These are phyloP conservation scores for Achaetomiella virescens DNA, from an alignment of 495 filamentous ascomycete genomes.

Conservation along the genomic window DNA sequence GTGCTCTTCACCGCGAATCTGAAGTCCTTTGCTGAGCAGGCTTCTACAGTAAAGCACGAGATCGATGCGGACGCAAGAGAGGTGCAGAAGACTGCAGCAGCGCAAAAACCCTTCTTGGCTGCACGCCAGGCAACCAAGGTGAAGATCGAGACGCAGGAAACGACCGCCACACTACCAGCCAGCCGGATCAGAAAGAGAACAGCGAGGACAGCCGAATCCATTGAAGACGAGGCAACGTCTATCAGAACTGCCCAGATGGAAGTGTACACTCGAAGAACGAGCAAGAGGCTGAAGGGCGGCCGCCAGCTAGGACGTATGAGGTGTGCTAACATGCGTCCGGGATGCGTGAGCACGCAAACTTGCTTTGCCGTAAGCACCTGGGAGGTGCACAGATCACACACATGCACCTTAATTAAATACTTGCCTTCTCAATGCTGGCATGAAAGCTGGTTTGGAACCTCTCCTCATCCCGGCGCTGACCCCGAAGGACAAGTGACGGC, in stretches of 20 bases:
- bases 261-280: conserved; percentile 15
- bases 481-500: too few relatives aligned
- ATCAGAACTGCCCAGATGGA: conserved; percentile 8
- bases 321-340: too few relatives aligned
- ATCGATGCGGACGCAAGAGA: conserved; percentile 11
- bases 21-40: conserved; percentile 68
- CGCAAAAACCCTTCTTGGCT: conserved; percentile 10
- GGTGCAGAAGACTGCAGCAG: conserved; percentile 22
- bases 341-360: too few relatives aligned
- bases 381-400: too few relatives aligned
- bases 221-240: background rate
- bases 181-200: conserved; percentile 12
- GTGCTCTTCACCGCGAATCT: conserved; percentile 95
- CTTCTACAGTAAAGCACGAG: conserved; percentile 14
- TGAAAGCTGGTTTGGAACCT: too few relatives aligned
- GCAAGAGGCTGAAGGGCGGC: conserved; percentile 18
- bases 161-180: background rate
- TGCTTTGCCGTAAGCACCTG: too few relatives aligned
- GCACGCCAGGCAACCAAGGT: background rate
- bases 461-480: too few relatives aligned
- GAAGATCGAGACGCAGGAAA: conserved; percentile 14
- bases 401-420: too few relatives aligned
- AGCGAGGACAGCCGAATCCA: conserved; percentile 3
- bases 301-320: background rate
- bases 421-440: too few relatives aligned